These are phyloP conservation scores for Zoysia pacifica DNA, from an alignment of 176 grass and related monocot species.

Conservation along the genomic window DNA sequence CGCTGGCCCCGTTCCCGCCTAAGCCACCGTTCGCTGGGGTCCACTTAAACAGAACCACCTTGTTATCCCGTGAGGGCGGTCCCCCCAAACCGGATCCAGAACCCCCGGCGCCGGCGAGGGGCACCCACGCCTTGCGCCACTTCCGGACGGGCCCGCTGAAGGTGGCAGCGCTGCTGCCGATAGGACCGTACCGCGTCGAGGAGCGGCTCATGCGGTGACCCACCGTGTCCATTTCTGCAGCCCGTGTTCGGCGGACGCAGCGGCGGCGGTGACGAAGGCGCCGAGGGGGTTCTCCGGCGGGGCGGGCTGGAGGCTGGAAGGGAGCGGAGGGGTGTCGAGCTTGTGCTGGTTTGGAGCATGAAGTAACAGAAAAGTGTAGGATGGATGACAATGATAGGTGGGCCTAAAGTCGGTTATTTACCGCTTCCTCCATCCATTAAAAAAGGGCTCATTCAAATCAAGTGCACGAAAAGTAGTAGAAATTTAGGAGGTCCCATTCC, in stretches of 20 bases:
- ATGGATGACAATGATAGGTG: too few species aligned
- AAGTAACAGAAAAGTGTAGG: too few species aligned
- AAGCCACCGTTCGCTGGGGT: conserved; percentile 41
- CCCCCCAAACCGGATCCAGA: conserved; percentile 2
- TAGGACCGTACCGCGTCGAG: conserved; percentile 73
- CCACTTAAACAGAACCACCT: conserved; percentile 80
- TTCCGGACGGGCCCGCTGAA: conserved; percentile 77
- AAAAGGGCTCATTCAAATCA: too few species aligned
- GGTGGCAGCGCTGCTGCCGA: conserved; percentile 46
- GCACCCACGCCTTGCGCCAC: conserved; percentile 79
- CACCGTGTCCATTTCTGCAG: conserved; percentile 46
- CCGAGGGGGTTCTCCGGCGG: conserved; percentile 9
- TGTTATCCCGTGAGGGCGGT: conserved; percentile 26
- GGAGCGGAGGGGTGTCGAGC: not conserved
- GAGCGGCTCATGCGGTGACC: conserved; percentile 62
- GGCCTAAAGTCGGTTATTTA: too few species aligned
- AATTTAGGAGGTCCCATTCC: too few species aligned
- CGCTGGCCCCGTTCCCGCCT: not conserved
- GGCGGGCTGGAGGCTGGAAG: not conserved
- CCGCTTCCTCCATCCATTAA: too few species aligned
- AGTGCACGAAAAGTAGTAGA: too few species aligned
- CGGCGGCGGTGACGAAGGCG: not conserved
- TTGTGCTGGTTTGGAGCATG: not conserved
- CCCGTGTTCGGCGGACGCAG: not conserved
- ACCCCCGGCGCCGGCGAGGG: conserved; percentile 39